These are phyloP conservation scores for Wickerhamiella infanticola DNA, from an alignment of 1,139 yeast genomes.

Conservation along the genomic window DNA sequence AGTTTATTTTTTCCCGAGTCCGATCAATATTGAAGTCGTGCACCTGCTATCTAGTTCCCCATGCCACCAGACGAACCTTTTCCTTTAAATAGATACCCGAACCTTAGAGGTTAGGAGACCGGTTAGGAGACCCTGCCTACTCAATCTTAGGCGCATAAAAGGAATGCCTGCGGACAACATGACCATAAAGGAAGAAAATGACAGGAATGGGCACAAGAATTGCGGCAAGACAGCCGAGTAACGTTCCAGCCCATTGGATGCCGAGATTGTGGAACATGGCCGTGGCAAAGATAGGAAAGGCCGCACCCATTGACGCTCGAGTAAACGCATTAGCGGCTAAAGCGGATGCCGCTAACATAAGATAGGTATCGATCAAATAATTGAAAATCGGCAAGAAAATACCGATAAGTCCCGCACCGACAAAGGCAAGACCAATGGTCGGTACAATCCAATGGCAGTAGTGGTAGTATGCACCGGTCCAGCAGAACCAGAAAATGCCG, in stretches of 20 bases:
- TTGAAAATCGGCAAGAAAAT: constrained; percentile 66
- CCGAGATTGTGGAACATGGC: constrained; percentile 66
- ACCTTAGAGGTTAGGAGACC: no score
- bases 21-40: no score
- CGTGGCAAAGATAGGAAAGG: constrained; percentile 64
- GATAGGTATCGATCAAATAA: constrained; percentile 67
- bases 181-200: constrained; percentile 32
- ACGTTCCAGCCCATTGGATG: constrained; percentile 71
- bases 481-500: constrained; percentile 73
- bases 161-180: constrained; percentile 9
- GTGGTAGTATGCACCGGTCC: constrained; percentile 64
- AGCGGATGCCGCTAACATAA: constrained; percentile 73
- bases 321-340: constrained; percentile 76
- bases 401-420: constrained; percentile 60
- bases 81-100: no score
- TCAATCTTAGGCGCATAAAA: constrained; percentile 8
- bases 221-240: constrained; percentile 44
- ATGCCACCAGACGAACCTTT: no score
- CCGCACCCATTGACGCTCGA: constrained; percentile 57
- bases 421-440: constrained; percentile 61
- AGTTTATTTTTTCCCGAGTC: no score
- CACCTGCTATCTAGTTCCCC: no score
- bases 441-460: constrained; percentile 19
- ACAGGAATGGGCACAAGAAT: constrained; percentile 64
- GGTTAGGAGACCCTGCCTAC: not conserved